Percentiles rank a stretch among this genome's conserved stretches.
phyloP scores from a whole-genome alignment of 495 filamentous ascomycete genomes.

The Astrocystis sublimbata region DNA sequence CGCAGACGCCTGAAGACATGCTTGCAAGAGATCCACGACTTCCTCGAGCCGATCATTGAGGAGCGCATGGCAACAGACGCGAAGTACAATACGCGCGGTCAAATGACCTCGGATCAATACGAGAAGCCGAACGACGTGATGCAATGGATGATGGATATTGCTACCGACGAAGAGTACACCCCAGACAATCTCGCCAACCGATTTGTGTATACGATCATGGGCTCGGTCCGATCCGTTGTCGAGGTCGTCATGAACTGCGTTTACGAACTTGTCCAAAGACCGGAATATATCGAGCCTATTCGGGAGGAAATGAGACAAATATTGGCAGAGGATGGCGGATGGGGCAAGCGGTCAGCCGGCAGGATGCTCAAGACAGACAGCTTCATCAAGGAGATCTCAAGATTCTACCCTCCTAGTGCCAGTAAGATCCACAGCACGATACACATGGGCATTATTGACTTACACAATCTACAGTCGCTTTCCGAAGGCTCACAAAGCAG shows the following conservation, averaged over 20 bases:
- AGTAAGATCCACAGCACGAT: neutral
- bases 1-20: neutral
- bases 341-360: neutral
- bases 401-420: neutral
- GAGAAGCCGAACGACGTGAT: conserved; percentile 1
- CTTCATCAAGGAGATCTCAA: neutral
- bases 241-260: neutral
- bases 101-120: neutral
- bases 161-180: neutral
- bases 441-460: neutral
- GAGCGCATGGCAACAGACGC: neutral
- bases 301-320: neutral
- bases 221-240: neutral
- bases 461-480: neutral
- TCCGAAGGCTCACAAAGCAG: neutral
- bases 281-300: neutral
- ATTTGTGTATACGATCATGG: neutral
- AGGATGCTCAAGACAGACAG: neutral
- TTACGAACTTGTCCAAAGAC: neutral
- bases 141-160: neutral
- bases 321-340: neutral
- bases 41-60: neutral
- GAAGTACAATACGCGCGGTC: neutral
- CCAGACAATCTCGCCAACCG: neutral
- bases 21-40: neutral